Evolutionary conservation across 2,329 filamentous ascomycete species (phyloP).

Genomic region (Harringtonia aguacate): DNA sequence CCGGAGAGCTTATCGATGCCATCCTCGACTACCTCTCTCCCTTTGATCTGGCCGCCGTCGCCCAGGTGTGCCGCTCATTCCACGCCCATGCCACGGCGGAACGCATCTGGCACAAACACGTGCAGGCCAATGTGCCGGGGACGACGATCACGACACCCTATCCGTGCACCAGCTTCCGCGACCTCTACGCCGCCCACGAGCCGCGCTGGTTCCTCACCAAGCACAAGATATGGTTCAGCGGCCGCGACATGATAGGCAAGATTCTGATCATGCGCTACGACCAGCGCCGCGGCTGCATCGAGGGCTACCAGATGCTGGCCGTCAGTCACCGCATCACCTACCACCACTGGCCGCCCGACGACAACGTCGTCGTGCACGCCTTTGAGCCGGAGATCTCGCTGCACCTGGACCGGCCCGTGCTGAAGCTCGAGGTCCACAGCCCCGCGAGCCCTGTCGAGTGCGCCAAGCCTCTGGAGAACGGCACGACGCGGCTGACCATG

Average conservation of each 20-base stretch:
- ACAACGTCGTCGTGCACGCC: constrained; percentile 55
- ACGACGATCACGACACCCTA: constrained; percentile 39
- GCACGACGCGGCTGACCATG: no score
- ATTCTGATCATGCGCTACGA: constrained; percentile 71
- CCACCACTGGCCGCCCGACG: constrained; percentile 54
- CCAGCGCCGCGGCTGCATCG: constrained; percentile 60
- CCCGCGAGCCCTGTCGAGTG: no score
- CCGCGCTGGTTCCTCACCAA: constrained; percentile 76
- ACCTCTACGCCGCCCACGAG: constrained; percentile 64
- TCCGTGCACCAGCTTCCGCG: constrained; percentile 53
- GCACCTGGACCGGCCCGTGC: constrained; percentile 63
- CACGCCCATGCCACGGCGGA: constrained; percentile 52
- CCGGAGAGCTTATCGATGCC: constrained; percentile 63
- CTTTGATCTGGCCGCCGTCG: constrained; percentile 48
- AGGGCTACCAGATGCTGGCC: constrained; percentile 67
- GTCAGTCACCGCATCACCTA: constrained; percentile 43
- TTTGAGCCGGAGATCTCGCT: constrained; percentile 62
- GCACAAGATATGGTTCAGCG: constrained; percentile 78
- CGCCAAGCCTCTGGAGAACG: no score
- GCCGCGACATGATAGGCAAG: constrained; percentile 62
- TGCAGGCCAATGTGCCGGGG: constrained; percentile 58
- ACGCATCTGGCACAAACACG: constrained; percentile 57
- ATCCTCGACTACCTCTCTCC: constrained; percentile 59
- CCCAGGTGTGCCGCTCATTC: constrained; percentile 51
- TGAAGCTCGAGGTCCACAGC: constrained; percentile 37